Percentiles rank a stretch among this genome's conserved stretches.
phyloP scores from a whole-genome alignment of 768 basidiomycete genomes.

The Boletus rufocinnamomeus region DNA sequence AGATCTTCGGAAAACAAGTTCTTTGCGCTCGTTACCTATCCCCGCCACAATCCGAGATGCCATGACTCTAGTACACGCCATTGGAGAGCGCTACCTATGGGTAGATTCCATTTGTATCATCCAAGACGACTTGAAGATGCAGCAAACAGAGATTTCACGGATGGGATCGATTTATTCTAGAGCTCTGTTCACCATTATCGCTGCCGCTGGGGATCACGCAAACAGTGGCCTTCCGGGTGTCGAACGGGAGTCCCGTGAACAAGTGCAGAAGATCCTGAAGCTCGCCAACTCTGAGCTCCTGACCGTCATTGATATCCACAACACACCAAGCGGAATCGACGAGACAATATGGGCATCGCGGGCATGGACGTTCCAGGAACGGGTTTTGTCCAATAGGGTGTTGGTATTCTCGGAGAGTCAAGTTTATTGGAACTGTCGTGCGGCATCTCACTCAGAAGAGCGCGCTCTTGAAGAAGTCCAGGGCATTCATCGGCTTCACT shows the following conservation, averaged over 20 bases:
- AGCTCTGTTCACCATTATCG: slow-evolving; percentile 24
- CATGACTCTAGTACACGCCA: slow-evolving; percentile 18
- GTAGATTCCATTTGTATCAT: slow-evolving; percentile 29
- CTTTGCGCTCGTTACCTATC: slow-evolving; percentile 9
- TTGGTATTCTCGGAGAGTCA: slow-evolving; percentile 22
- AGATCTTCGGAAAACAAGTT: slow-evolving; percentile 4
- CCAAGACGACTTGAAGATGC: slow-evolving; percentile 21
- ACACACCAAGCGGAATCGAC: not conserved
- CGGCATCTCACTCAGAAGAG: slow-evolving; percentile 13
- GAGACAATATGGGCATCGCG: slow-evolving; percentile 14
- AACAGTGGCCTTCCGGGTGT: slow-evolving; percentile 17
- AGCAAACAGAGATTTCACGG: slow-evolving; percentile 18
- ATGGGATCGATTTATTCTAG: slow-evolving; percentile 26
- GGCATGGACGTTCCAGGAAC: slow-evolving; percentile 27
- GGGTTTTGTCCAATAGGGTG: slow-evolving; percentile 15
- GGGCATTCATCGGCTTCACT: not conserved
- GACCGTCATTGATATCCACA: slow-evolving; percentile 10
- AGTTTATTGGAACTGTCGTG: slow-evolving; percentile 21
- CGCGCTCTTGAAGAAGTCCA: slow-evolving; percentile 9
- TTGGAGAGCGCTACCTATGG: slow-evolving; percentile 30
- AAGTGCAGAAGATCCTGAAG: slow-evolving; percentile 12
- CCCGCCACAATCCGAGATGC: slow-evolving; percentile 29
- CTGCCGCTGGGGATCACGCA: slow-evolving; percentile 15
- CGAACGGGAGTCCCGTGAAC: slow-evolving; percentile 1
- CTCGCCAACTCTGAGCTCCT: slow-evolving; percentile 13